These are phyloP conservation scores for Quercus ilex DNA, from an alignment of 306 rosid species.

Conservation along the genomic window DNA sequence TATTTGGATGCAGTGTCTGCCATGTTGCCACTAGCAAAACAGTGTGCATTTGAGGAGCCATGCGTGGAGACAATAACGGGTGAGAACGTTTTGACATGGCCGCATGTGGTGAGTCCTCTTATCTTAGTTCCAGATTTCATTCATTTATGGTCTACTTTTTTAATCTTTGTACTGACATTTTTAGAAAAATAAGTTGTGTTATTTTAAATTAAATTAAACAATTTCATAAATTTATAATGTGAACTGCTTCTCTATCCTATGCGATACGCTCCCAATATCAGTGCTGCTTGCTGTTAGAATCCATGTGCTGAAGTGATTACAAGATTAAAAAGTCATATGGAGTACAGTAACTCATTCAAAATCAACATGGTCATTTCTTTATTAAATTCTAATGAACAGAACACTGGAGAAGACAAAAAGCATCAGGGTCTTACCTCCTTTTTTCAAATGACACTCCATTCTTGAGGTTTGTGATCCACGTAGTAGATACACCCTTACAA, in stretches of 20 bases:
- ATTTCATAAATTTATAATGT: background rate
- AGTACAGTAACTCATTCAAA: background rate
- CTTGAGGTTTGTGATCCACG: too few species aligned
- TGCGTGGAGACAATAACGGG: conserved; percentile 87
- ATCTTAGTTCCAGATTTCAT: background rate
- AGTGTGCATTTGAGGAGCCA: conserved; percentile 98
- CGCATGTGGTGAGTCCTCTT: conserved; percentile 70
- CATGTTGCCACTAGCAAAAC: conserved; percentile 91
- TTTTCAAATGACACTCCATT: too few species aligned
- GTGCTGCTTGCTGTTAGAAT: background rate
- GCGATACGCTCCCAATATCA: background rate
- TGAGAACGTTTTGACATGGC: conserved; percentile 98
- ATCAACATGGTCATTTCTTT: background rate
- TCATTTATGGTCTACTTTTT: conserved; percentile 11
- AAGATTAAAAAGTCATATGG: background rate
- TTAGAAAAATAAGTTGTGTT: background rate
- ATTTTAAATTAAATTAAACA: background rate
- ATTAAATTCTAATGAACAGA: background rate
- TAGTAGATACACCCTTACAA: too few species aligned
- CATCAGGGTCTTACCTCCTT: too few species aligned
- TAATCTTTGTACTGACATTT: background rate
- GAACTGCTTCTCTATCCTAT: background rate
- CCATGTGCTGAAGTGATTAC: background rate
- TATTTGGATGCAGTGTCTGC: conserved; percentile 81
- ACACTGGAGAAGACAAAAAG: background rate